Conservation (phyloP, 805 yeast species). For the Candida pseudoglaebosa region DNA sequence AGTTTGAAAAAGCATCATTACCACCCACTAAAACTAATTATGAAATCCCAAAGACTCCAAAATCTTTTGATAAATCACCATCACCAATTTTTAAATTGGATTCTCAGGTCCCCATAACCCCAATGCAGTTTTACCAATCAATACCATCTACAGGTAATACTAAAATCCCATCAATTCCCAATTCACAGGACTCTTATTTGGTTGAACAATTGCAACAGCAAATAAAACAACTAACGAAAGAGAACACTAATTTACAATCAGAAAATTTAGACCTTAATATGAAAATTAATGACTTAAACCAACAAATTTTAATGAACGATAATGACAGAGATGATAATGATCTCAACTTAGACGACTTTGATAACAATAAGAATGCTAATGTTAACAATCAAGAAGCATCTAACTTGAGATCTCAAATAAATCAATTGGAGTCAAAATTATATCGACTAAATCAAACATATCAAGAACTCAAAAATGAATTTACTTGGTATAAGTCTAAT, state of each 20-base stretch:
- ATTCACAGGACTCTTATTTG: neutral
- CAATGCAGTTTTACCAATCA: no score
- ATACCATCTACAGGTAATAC: constrained; percentile 1
- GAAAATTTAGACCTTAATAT: constrained; percentile 5
- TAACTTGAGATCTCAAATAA: constrained; percentile 11
- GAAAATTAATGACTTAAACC: constrained; percentile 7
- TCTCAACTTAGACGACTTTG: neutral
- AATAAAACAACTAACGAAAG: constrained; percentile 5
- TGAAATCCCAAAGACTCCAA: neutral
- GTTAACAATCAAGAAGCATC: neutral
- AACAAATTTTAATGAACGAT: constrained; percentile 1
- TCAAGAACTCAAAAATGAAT: constrained; percentile 18
- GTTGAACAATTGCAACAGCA: constrained; percentile 3
- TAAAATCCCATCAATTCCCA: neutral
- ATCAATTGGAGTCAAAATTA: constrained; percentile 12
- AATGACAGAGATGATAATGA: constrained; percentile 3
- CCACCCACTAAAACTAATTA: neutral
- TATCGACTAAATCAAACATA: constrained; percentile 13
- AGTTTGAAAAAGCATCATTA: neutral
- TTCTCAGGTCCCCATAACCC: neutral
- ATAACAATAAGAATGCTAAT: constrained; percentile 5
- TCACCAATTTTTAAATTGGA: neutral
- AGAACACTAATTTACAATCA: constrained; percentile 11
- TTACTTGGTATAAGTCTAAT: constrained; percentile 6
- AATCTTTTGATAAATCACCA: constrained; percentile 1